Conservation (phyloP, 805 yeast genomes). For the Kuraishia piskuri region DNA sequence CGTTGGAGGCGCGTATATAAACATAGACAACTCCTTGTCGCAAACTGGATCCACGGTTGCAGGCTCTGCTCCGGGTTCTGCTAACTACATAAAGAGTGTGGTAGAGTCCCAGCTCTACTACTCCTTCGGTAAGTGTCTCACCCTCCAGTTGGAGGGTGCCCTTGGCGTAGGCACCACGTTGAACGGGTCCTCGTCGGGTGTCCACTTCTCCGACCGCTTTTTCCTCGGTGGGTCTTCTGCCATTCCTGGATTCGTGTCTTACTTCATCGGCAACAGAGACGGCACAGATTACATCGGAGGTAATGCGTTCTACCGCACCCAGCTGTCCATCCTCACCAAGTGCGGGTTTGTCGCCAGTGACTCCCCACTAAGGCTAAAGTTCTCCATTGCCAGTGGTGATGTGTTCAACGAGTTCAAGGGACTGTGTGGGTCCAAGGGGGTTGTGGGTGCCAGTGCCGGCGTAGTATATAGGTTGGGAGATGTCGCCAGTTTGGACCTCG, state of each 20-base stretch:
- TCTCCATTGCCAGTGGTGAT: constrained; percentile 61
- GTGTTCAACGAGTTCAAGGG: constrained; percentile 22
- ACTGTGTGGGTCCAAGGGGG: constrained; percentile 31
- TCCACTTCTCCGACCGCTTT: constrained; percentile 73
- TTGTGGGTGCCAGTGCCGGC: constrained; percentile 52
- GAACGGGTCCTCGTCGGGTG: constrained; percentile 16
- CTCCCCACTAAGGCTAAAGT: constrained; percentile 53
- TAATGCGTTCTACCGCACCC: constrained; percentile 44
- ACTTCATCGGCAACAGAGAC: constrained; percentile 59
- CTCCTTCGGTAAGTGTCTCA: constrained; percentile 36
- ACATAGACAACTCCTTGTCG: constrained; percentile 38
- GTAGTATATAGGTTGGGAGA: constrained; percentile 52
- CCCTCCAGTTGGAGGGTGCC: constrained; percentile 39
- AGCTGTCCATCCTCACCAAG: constrained; percentile 48
- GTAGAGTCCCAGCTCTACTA: constrained; percentile 21
- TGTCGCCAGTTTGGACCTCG: constrained; percentile 56
- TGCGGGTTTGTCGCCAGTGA: constrained; percentile 43
- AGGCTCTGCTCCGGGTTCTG: constrained; percentile 12
- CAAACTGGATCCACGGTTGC: constrained; percentile 21
- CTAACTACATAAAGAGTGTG: constrained; percentile 28
- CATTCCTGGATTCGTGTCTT: constrained; percentile 59
- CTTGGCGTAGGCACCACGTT: constrained; percentile 49
- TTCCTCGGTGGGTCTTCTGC: constrained; percentile 75
- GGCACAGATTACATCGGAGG: constrained; percentile 60
- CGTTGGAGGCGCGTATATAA: constrained; percentile 31